Evolutionary conservation across 495 filamentous ascomycete genomes (phyloP), one percentile per base, ranked within the genome.

Genomic region (Hypoxylon perforatum): DNA sequence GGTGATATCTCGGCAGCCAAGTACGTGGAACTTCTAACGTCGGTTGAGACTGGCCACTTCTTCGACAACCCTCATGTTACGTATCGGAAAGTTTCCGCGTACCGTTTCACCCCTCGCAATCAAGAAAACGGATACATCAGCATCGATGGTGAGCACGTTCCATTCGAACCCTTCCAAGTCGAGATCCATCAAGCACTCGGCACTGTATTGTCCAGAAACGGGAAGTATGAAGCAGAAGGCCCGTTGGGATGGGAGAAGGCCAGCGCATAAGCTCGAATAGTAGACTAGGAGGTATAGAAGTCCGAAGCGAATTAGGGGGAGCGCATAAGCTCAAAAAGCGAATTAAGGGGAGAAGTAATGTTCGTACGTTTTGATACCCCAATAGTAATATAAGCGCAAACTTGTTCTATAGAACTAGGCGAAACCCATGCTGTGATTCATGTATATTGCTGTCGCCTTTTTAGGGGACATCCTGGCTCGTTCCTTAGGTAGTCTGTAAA

Each of bases 101-200:
- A 93, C 73, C 85, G 95, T 33, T 87, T 99, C 62, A 86, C 90
- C 0, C 95, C 95, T 0, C 89, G 87, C 18, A 78, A 85, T 49
- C 80, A 87, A 79, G 61, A 82, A 80, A 81, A 84, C 46, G 93
- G 95, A 4, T 95, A 92, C 76, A 94, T 99, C 75, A 94, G 92
- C 72, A 92, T 99, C 69, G 95, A 99, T 67, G 95, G 95, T 22
- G 95, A 99, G 76, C 81, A 86, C 19, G 80, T 96, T 10, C 91
- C 92, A 1, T 97, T 94, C 69, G 88, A 89, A 57, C 89, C 91
- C 0, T 94, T 97, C 75, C 95, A 99, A 78, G 92, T 87, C 8
- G 95, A 99, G 78, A 79, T 97, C 12, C 92, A 97, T 78, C 82
- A 84, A 46, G 92, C 93, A 0, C 79, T 98, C 21, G 95, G 92